A percentile compares a stretch with the other conserved stretches of the same genome.
Evolutionary conservation across 2,329 filamentous ascomycete species (phyloP).

Genomic region (Aureobasidium sp.): DNA sequence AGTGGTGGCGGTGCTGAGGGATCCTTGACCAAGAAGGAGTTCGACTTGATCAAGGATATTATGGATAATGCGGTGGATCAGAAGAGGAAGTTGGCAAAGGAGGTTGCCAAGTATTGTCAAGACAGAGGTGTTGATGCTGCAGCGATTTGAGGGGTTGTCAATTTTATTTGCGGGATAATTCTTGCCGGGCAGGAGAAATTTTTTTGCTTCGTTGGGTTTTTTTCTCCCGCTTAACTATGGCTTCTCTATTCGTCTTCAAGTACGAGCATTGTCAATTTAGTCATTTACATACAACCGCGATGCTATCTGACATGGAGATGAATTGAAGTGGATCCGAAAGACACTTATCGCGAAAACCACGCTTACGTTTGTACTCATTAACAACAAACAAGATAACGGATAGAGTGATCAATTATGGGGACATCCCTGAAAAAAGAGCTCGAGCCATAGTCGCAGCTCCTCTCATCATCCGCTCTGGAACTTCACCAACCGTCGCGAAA

Average conservation of each 20-base stretch:
- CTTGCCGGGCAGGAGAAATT: not conserved
- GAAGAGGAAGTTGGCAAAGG: constrained; percentile 15
- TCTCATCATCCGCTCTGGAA: not conserved
- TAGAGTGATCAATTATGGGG: not conserved
- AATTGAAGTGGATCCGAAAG: no score
- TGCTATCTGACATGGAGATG: no score
- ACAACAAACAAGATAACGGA: no score
- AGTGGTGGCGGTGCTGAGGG: constrained; percentile 10
- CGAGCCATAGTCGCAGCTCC: not conserved
- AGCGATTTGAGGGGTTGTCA: not conserved
- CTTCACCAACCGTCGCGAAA: not conserved
- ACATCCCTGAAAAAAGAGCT: not conserved
- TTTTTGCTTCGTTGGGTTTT: not conserved
- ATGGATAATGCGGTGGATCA: constrained; percentile 27
- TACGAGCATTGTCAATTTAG: no score
- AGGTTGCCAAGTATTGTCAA: constrained; percentile 17
- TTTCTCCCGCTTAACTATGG: no score
- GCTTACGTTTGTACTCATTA: no score
- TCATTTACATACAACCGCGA: no score
- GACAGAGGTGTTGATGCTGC: constrained; percentile 14
- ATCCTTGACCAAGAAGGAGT: constrained; percentile 15
- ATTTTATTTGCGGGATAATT: no score
- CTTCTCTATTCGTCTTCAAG: no score
- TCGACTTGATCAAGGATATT: constrained; percentile 29
- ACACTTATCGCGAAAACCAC: no score